Percentiles rank a stretch among this genome's conserved stretches.
Evolutionary conservation across 441 rosid species (phyloP).

Genomic region (Francoa sonchifolia): DNA sequence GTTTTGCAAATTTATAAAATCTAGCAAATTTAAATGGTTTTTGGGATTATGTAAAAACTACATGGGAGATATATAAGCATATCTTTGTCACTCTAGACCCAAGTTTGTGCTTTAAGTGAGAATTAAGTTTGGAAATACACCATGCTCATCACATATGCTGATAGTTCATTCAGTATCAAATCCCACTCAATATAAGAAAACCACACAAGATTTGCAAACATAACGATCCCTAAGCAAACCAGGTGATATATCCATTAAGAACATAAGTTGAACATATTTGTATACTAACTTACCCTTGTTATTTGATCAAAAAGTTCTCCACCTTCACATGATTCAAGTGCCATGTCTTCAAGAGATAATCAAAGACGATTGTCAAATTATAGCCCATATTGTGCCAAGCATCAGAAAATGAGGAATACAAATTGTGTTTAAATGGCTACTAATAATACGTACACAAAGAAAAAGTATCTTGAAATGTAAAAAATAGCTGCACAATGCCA

Average conservation of each 20-base stretch:
- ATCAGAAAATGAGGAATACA: too few relatives aligned
- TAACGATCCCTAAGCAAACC: too few relatives aligned
- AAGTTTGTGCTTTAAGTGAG: too few relatives aligned
- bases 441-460: constrained; percentile 44
- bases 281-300: constrained; percentile 61
- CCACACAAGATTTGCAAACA: too few relatives aligned
- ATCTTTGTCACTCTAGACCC: too few relatives aligned
- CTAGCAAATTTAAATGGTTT: too few relatives aligned
- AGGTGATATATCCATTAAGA: too few relatives aligned
- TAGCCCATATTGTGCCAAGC: too few relatives aligned
- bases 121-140: too few relatives aligned
- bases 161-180: not conserved
- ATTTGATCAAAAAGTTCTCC: constrained; percentile 98
- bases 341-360: constrained; percentile 62
- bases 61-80: not conserved
- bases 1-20: too few relatives aligned
- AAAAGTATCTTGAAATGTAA: constrained; percentile 56
- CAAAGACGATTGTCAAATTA: constrained; percentile 10
- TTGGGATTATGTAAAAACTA: constrained; percentile 1
- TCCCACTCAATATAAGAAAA: too few relatives aligned
- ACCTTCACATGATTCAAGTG: constrained; percentile 97
- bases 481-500: constrained; percentile 53
- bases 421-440: constrained; percentile 8
- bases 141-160: not conserved
- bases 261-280: constrained; percentile 3